Conservation (phyloP, 2,329 filamentous ascomycete species). For the Fusarium sp. region DNA sequence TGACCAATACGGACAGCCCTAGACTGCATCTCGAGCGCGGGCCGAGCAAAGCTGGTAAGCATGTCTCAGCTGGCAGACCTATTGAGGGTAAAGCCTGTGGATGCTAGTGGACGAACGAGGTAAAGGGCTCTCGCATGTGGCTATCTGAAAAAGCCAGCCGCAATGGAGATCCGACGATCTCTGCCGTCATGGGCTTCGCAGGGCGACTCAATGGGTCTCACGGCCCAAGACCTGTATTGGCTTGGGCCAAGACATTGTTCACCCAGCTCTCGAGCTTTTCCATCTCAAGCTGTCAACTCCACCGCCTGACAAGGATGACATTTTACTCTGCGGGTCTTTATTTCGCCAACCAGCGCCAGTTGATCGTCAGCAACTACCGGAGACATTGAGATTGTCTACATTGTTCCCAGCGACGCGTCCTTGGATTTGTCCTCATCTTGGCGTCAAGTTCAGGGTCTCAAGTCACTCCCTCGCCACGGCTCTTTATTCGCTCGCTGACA, state of each 20-base stretch:
- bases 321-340: constrained; percentile 11
- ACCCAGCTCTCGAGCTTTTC: constrained; percentile 6
- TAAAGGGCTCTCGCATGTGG: constrained; percentile 9
- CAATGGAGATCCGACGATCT: constrained; percentile 31
- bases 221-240: constrained; percentile 3
- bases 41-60: constrained; percentile 21
- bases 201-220: background rate
- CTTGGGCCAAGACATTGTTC: background rate
- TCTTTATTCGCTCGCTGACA: background rate
- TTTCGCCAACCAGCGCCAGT: constrained; percentile 25
- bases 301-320: constrained; percentile 5
- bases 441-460: constrained; percentile 21
- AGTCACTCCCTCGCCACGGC: constrained; percentile 13
- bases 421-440: constrained; percentile 11
- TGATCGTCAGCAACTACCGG: constrained; percentile 31
- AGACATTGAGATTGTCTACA: constrained; percentile 10
- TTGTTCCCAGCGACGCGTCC: constrained; percentile 4
- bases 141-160: constrained; percentile 16
- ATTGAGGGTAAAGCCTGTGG: constrained; percentile 14
- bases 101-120: constrained; percentile 10
- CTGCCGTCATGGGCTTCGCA: constrained; percentile 8
- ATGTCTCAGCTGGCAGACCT: constrained; percentile 34
- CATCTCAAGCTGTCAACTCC: constrained; percentile 17
- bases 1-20: constrained; percentile 14
- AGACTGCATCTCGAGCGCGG: constrained; percentile 10